A percentile compares a stretch with the other conserved stretches of the same genome.
Evolutionary conservation across 2,329 filamentous ascomycete species (phyloP).

Genomic region (Fusarium nygamai): DNA sequence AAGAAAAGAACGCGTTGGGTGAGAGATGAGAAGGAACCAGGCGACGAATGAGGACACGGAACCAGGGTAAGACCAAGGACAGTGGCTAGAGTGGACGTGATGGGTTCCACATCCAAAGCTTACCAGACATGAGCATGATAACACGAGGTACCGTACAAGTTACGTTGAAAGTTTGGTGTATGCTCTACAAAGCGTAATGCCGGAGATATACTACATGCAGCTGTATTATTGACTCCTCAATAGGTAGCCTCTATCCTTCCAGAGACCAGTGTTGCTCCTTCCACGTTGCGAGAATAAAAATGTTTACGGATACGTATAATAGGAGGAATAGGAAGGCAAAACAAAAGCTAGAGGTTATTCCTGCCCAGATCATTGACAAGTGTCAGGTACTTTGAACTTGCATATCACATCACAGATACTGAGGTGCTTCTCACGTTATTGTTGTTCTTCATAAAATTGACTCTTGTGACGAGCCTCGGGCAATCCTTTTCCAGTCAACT

Average conservation of each 20-base stretch:
- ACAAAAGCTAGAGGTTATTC: background rate
- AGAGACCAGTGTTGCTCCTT: background rate
- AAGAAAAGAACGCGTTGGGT: constrained; percentile 44
- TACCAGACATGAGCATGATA: constrained; percentile 35
- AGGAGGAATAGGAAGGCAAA: background rate
- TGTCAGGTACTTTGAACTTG: background rate
- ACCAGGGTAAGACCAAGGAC: constrained; percentile 36
- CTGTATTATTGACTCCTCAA: constrained; percentile 4
- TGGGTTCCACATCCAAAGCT: constrained; percentile 36
- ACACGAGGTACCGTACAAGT: constrained; percentile 27
- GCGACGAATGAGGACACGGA: constrained; percentile 39
- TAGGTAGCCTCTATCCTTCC: background rate
- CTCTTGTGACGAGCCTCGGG: background rate
- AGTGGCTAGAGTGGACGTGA: constrained; percentile 16
- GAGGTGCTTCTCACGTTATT: background rate
- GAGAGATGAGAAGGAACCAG: constrained; percentile 38
- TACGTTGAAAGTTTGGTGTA: constrained; percentile 16
- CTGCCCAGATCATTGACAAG: background rate
- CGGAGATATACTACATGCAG: background rate
- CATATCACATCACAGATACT: background rate
- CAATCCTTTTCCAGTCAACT: background rate
- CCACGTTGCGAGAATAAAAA: background rate
- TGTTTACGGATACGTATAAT: background rate
- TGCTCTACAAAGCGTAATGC: constrained; percentile 8
- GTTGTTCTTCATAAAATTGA: background rate